Conservation (phyloP, 768 basidiomycete species). For the Clitopilus passeckerianus region DNA sequence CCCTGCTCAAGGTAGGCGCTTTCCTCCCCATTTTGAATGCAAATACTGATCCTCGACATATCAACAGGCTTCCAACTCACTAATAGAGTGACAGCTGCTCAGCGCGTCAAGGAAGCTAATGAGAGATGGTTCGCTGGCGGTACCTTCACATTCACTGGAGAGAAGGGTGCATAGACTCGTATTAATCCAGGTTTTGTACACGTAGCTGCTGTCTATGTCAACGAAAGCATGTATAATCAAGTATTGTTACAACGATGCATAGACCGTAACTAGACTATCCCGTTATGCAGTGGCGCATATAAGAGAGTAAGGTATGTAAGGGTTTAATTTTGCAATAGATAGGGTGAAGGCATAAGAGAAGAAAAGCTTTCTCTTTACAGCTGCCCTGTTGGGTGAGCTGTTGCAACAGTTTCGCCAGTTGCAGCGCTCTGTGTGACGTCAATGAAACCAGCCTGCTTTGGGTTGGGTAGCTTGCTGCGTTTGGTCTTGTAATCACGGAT, state of each 20-base stretch:
- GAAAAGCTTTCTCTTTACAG: neutral
- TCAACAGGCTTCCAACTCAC: conserved; percentile 84
- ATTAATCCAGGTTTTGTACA: neutral
- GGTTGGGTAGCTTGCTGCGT: conserved; percentile 47
- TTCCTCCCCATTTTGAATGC: neutral
- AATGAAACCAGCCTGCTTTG: conserved; percentile 60
- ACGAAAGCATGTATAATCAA: neutral
- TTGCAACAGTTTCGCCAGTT: conserved; percentile 49
- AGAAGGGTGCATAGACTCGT: conserved; percentile 30
- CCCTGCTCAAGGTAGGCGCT: conserved; percentile 78
- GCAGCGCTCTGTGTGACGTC: conserved; percentile 59
- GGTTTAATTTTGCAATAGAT: neutral
- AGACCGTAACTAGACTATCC: neutral
- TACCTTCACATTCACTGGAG: conserved; percentile 73
- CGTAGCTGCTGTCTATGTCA: neutral
- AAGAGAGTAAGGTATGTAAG: conserved; percentile 3
- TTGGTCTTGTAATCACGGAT: conserved; percentile 95
- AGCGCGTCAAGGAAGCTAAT: conserved; percentile 91
- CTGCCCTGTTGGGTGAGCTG: conserved; percentile 33
- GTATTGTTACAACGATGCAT: neutral
- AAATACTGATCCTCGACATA: neutral
- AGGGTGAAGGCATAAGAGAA: neutral
- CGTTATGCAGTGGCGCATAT: conserved; percentile 9
- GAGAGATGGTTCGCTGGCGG: conserved; percentile 93
- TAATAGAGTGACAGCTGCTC: conserved; percentile 82